Evolutionary conservation across 345 rosid species (phyloP).

Genomic region (Gossypium anomalum): DNA sequence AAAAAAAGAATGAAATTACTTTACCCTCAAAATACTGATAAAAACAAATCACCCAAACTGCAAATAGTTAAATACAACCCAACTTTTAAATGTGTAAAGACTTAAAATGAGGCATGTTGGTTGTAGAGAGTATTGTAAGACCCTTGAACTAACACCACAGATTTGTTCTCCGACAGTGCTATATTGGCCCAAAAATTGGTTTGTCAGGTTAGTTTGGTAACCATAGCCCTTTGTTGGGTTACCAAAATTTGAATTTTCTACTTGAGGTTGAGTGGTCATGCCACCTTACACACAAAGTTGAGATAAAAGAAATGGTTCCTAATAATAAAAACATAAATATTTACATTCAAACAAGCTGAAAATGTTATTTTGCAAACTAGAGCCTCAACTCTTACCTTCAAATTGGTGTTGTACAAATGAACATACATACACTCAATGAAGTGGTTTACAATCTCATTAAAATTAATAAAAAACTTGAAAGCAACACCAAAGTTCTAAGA

Average conservation of each 20-base stretch:
- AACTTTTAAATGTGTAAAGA: not conserved
- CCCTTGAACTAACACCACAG: conserved; percentile 30
- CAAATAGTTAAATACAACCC: not conserved
- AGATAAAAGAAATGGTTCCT: not conserved
- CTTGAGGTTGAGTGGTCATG: conserved; percentile 28
- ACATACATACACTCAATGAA: conserved; percentile 85
- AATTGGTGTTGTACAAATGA: conserved; percentile 65
- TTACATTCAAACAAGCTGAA: not conserved
- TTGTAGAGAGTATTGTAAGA: conserved; percentile 49
- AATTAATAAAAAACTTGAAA: conserved; percentile 81
- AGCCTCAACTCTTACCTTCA: conserved; percentile 52
- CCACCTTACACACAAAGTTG: not conserved
- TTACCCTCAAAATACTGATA: not conserved
- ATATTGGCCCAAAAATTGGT: conserved; percentile 43
- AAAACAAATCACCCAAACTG: not conserved
- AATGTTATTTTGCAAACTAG: not conserved
- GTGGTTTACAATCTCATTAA: conserved; percentile 73
- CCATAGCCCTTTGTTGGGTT: conserved; percentile 36
- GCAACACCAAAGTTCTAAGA: conserved; percentile 11
- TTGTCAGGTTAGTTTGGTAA: conserved; percentile 41
- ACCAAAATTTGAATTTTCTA: conserved; percentile 43
- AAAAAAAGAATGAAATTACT: not conserved
- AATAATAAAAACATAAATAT: not conserved
- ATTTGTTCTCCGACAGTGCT: conserved; percentile 33
- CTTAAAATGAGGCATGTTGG: conserved; percentile 32